A percentile compares a stretch with the other conserved stretches of the same genome.
Conservation (phyloP, 306 rosid genomes). For the Ammopiptanthus mongolicus region DNA sequence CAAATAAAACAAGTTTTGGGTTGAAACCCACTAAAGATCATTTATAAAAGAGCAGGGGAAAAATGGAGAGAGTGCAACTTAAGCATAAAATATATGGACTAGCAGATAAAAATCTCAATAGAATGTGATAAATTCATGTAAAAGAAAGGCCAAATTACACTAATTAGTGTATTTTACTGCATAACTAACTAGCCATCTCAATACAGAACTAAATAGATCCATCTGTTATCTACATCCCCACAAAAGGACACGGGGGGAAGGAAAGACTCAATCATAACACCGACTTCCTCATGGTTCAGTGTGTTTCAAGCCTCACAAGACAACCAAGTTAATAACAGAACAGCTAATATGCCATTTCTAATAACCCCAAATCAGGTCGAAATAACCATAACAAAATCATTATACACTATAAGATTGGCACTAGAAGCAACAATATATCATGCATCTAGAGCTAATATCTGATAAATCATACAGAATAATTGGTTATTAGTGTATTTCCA, state of each 20-base stretch:
- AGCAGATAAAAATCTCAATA: neutral
- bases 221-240: neutral
- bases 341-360: neutral
- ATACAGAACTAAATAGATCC: neutral
- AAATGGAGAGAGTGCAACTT: neutral
- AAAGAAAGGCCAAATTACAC: neutral
- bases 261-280: neutral
- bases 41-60: neutral
- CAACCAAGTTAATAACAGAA: neutral
- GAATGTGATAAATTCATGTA: neutral
- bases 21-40: neutral
- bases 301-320: neutral
- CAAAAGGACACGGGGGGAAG: neutral
- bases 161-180: neutral
- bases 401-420: neutral
- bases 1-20: neutral
- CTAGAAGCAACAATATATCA: neutral
- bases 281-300: neutral
- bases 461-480: neutral
- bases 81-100: neutral
- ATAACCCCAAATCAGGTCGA: neutral
- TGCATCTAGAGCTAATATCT: neutral
- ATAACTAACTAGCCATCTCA: neutral
- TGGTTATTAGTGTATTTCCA: neutral
- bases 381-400: neutral